Evolutionary conservation across 2,329 filamentous ascomycete genomes (phyloP), one percentile per base, ranked within the genome.

Genomic region (Lecanoromycetidae sp.): DNA sequence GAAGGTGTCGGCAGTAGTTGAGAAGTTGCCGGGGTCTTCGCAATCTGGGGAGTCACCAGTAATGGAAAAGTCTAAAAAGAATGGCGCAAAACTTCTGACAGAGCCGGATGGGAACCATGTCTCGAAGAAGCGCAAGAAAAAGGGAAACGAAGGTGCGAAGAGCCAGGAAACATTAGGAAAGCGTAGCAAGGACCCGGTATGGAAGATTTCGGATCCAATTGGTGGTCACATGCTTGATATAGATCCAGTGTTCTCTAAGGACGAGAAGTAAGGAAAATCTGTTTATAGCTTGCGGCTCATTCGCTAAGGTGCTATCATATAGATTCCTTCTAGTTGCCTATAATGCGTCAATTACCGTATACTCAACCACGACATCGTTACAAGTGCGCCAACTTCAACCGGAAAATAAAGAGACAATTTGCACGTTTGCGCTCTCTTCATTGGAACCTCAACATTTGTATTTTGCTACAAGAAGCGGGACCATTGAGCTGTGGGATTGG

Each of bases 351-450:
- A 71, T 95, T 45, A 83, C 87, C 61, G 74, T 94, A 22, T 94
- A 91, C 64, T 84, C 84, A 1, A 77, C 85, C 25, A 71, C 77
- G 54, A 87, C 87, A 46, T 96, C 91, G 1, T 75, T 93, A 41
- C 76, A 93, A 19, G 71, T 86, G 37, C 80, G 86, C 55, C 77
- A 79, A 47, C 80, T 95, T 40, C 67, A 75, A 10, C 67, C 81
- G 23, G 63, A 65, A n/a, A 54, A 69, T 55, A 59, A 64, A 57
- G 62, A 69, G 19, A 63, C 60, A 9, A 65, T 81, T 19, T 64
- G 69, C 19, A 68, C 69, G 20, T 78, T 71, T 57, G 66, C 68
- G 17, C 55, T 78, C 26, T 80, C 71, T 46, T 65, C 66, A 25
- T 57, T 59, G 41, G 67, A 78, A 61, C 56, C 70, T 51, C 62